Evolutionary conservation across 768 basidiomycete species (phyloP).

Genomic region (Epithele typhae): DNA sequence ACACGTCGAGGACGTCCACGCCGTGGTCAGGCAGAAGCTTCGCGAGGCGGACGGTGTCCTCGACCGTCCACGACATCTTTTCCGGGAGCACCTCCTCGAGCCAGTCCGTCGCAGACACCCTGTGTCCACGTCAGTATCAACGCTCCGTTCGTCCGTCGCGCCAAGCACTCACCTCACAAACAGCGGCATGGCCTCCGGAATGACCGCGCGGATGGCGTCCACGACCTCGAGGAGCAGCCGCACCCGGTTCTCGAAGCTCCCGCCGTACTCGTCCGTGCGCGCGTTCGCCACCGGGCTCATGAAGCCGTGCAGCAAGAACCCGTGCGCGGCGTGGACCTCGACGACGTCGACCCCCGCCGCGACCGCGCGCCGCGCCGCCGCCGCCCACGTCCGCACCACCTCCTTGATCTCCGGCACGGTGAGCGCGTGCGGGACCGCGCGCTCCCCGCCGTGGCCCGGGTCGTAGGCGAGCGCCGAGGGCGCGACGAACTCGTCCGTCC

Average conservation of each 20-base stretch:
- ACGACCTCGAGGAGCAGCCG: slow-evolving; percentile 59
- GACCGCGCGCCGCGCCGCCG: slow-evolving; percentile 50
- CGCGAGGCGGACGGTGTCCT: slow-evolving; percentile 63
- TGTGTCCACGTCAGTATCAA: slow-evolving; percentile 14
- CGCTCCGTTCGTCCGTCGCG: background rate
- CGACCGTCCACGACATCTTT: slow-evolving; percentile 59
- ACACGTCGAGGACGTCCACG: slow-evolving; percentile 73
- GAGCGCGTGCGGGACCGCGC: slow-evolving; percentile 38
- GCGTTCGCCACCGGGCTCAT: slow-evolving; percentile 34
- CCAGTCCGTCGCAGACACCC: slow-evolving; percentile 73
- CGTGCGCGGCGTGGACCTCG: slow-evolving; percentile 20
- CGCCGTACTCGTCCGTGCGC: slow-evolving; percentile 45
- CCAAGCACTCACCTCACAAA: slow-evolving; percentile 58
- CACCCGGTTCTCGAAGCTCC: slow-evolving; percentile 43
- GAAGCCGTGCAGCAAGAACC: slow-evolving; percentile 27
- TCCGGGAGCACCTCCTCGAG: slow-evolving; percentile 52
- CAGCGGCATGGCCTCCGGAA: slow-evolving; percentile 59
- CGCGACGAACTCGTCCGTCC: slow-evolving; percentile 31
- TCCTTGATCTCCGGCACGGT: slow-evolving; percentile 31
- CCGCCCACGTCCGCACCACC: slow-evolving; percentile 33
- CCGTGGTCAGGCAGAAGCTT: slow-evolving; percentile 55
- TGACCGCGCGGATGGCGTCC: slow-evolving; percentile 54
- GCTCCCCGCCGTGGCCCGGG: slow-evolving; percentile 29
- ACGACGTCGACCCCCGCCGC: slow-evolving; percentile 40
- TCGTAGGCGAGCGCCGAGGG: slow-evolving; percentile 46